Evolutionary conservation across 2,329 filamentous ascomycete species (phyloP).

Genomic region (Scytalidium lignicola): DNA sequence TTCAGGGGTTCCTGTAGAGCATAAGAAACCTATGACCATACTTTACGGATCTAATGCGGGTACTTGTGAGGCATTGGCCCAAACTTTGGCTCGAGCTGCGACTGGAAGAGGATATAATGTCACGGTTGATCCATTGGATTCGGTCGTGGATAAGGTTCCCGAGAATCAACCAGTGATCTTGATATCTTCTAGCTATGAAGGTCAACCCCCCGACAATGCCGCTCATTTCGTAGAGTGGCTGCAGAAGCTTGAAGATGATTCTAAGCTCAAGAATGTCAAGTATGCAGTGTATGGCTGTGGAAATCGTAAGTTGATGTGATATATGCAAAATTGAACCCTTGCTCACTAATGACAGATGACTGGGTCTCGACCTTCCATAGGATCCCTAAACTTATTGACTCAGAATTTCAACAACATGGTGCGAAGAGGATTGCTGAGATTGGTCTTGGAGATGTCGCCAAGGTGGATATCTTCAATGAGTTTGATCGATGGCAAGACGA

Average conservation of each 20-base stretch:
- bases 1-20: slow-evolving; percentile 4
- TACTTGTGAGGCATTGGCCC: slow-evolving; percentile 66
- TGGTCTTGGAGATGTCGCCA: slow-evolving; percentile 55
- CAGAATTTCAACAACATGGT: slow-evolving; percentile 45
- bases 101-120: slow-evolving; percentile 53
- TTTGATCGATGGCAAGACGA: slow-evolving; percentile 63
- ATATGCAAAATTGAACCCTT: slow-evolving; percentile 25
- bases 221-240: slow-evolving; percentile 65
- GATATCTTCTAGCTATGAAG: slow-evolving; percentile 68
- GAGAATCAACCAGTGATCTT: slow-evolving; percentile 58
- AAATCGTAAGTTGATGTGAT: slow-evolving; percentile 31
- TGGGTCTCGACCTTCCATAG: slow-evolving; percentile 60
- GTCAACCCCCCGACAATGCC: slow-evolving; percentile 67
- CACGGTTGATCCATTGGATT: slow-evolving; percentile 52
- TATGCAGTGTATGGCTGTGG: slow-evolving; percentile 71
- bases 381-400: slow-evolving; percentile 58
- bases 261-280: slow-evolving; percentile 48
- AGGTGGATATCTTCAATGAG: slow-evolving; percentile 60
- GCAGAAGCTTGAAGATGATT: slow-evolving; percentile 40
- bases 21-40: slow-evolving; percentile 43
- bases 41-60: slow-evolving; percentile 70
- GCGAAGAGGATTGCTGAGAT: slow-evolving; percentile 42
- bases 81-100: slow-evolving; percentile 56
- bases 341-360: slow-evolving; percentile 31
- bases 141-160: slow-evolving; percentile 54